Evolutionary conservation across 2,329 filamentous ascomycete species (phyloP).

Genomic region (Cyanodermella asteris): DNA sequence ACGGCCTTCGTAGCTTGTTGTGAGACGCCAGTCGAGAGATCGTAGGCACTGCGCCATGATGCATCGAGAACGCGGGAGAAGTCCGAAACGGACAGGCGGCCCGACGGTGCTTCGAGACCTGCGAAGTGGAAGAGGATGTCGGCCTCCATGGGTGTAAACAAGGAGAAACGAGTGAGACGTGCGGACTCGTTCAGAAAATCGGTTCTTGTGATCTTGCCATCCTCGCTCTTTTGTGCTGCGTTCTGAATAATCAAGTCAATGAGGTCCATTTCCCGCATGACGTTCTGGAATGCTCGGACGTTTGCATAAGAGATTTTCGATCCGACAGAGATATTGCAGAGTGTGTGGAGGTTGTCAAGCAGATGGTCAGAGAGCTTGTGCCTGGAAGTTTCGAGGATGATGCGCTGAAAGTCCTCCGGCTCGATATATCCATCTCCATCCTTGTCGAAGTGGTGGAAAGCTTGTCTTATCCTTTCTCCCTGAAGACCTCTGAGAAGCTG

Average conservation of each 20-base stretch:
- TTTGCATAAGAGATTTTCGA: slow-evolving; percentile 96
- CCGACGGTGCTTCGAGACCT: slow-evolving; percentile 72
- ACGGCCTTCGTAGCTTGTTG: slow-evolving; percentile 30
- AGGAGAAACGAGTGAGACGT: slow-evolving; percentile 73
- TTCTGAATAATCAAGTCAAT: slow-evolving; percentile 83
- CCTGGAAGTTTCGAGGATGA: slow-evolving; percentile 75
- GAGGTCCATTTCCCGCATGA: slow-evolving; percentile 94
- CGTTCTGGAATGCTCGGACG: slow-evolving; percentile 91
- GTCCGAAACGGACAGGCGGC: slow-evolving; percentile 57
- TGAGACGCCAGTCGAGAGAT: slow-evolving; percentile 20
- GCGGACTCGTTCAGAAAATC: slow-evolving; percentile 93
- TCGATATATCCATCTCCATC: slow-evolving; percentile 89
- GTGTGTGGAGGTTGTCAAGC: slow-evolving; percentile 67
- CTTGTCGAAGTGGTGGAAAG: slow-evolving; percentile 78
- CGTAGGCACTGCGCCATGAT: slow-evolving; percentile 55
- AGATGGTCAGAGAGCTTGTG: slow-evolving; percentile 97
- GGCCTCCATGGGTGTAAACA: slow-evolving; percentile 96
- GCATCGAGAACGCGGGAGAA: slow-evolving; percentile 92
- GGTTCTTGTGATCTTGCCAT: slow-evolving; percentile 81
- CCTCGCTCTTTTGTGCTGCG: slow-evolving; percentile 58
- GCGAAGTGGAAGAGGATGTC: slow-evolving; percentile 98
- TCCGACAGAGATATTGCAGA: slow-evolving; percentile 82
- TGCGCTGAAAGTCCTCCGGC: slow-evolving; percentile 87
- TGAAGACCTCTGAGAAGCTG: slow-evolving; percentile 95
- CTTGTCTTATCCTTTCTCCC: slow-evolving; percentile 86